Evolutionary conservation across 2,329 filamentous ascomycete genomes (phyloP), one percentile per base, ranked within the genome.

Genomic region (Aspergillus neoniger): DNA sequence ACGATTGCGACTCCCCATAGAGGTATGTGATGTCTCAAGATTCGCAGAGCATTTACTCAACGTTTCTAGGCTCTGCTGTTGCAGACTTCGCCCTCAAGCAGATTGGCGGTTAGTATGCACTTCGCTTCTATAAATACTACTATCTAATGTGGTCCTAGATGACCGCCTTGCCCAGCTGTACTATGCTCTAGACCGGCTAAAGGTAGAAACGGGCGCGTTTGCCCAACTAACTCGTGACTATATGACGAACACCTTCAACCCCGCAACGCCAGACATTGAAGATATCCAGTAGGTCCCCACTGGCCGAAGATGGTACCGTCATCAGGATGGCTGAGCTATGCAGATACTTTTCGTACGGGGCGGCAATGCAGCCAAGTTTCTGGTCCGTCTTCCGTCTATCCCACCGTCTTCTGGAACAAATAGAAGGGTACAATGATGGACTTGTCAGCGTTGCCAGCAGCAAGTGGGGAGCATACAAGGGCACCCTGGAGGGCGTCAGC

Each of bases 261-360:
- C 82, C 0, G 79, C 78, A 30, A 86, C 83, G 0, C 85, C 83
- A 15, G 81, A 88, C 67, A 69, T 82, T 2, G 77, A 82, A 9
- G 77, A 80, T 21, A 81, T 87, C 19, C 77, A 77, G 74, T 83
- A 65, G 38, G 75, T 71, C 21, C 25, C 21, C 39, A 15, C 25
- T 17, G 23, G 23, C 15, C 7, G 12, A 36, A 14, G 9, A 50
- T 54, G 30, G 10, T n/a, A 23, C 41, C 15, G 19, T 28, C 30
- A 30, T 39, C 19, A 41, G 57, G 25, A 61, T 57, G 52, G 62
- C 54, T 64, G 53, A 63, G 32, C 60, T 15, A 53, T 52, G 30
- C 58, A 81, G 78, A 48, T 88, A 88, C 67, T 88, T 85, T 69
- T 86, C 83, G n/a, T 88, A 88, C 66, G 86, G 86, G 2, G 86